Percentiles rank a stretch among this genome's conserved stretches.
These are phyloP conservation scores for Ophiostoma fasciatum DNA, from an alignment of 2,329 filamentous ascomycete genomes.

Conservation along the genomic window DNA sequence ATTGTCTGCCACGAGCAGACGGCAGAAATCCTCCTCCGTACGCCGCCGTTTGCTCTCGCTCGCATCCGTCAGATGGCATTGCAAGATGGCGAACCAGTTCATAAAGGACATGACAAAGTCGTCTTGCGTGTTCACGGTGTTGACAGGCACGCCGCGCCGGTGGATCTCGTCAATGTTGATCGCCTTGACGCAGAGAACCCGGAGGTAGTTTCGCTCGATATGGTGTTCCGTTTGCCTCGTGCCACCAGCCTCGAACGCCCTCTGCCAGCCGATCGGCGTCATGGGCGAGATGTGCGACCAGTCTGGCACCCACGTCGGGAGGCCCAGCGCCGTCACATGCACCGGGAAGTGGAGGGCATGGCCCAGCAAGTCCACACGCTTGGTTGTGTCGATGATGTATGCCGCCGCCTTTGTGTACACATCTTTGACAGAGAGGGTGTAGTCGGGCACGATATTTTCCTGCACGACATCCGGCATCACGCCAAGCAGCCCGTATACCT, in stretches of 20 bases:
- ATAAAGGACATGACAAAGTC: slow-evolving; percentile 3
- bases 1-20: not conserved
- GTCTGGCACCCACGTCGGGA: slow-evolving; percentile 1
- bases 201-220: not conserved
- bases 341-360: not conserved
- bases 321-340: not conserved
- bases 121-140: not conserved
- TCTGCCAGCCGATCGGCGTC: not conserved
- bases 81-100: slow-evolving; percentile 2
- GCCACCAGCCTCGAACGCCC: not conserved
- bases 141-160: not conserved
- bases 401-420: slow-evolving; percentile 5
- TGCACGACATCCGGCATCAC: slow-evolving; percentile 2
- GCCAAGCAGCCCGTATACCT: slow-evolving; percentile 1
- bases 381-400: slow-evolving; percentile 2
- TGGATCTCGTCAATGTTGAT: not conserved
- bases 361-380: not conserved
- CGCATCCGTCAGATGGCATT: not conserved
- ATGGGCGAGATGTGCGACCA: not conserved
- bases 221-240: no score
- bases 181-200: not conserved
- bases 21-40: not conserved
- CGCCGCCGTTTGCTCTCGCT: not conserved
- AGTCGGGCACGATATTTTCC: slow-evolving; percentile 5
- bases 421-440: slow-evolving; percentile 4